These are phyloP conservation scores for Xylariaceae sp. DNA, from an alignment of 2,329 filamentous ascomycete genomes.

Conservation along the genomic window DNA sequence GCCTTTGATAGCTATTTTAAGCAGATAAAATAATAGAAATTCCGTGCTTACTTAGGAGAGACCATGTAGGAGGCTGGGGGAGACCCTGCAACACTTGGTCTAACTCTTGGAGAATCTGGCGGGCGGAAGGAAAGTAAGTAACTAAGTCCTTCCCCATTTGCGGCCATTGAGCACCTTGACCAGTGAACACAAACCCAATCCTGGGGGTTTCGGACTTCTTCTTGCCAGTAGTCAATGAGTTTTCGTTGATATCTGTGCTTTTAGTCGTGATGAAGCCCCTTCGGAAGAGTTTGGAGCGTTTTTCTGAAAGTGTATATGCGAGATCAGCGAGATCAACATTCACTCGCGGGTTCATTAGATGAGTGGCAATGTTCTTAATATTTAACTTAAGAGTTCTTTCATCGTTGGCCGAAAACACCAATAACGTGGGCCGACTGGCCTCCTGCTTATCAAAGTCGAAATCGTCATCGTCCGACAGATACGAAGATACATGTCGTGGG, in stretches of 20 bases:
- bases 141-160: constrained; percentile 30
- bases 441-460: constrained; percentile 32
- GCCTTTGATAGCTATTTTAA: no score
- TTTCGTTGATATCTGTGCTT: constrained; percentile 8
- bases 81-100: constrained; percentile 25
- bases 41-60: no score
- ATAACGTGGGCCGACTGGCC: not conserved
- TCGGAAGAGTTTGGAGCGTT: constrained; percentile 29
- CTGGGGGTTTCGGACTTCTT: not conserved
- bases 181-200: constrained; percentile 34
- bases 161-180: constrained; percentile 36
- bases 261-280: constrained; percentile 31
- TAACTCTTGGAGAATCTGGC: constrained; percentile 21
- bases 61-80: constrained; percentile 28
- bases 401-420: constrained; percentile 38
- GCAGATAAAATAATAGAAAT: no score
- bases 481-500: constrained; percentile 11
- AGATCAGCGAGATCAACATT: constrained; percentile 32
- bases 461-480: constrained; percentile 23
- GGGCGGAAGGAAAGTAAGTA: constrained; percentile 4
- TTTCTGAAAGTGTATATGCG: constrained; percentile 39
- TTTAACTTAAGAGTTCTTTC: constrained; percentile 31
- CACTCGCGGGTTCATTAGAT: constrained; percentile 38
- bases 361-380: constrained; percentile 27
- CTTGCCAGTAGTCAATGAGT: not conserved